Base-by-base conservation (phyloP, 2,329 filamentous ascomycete species). In the Blastomyces gilchristii region DNA sequence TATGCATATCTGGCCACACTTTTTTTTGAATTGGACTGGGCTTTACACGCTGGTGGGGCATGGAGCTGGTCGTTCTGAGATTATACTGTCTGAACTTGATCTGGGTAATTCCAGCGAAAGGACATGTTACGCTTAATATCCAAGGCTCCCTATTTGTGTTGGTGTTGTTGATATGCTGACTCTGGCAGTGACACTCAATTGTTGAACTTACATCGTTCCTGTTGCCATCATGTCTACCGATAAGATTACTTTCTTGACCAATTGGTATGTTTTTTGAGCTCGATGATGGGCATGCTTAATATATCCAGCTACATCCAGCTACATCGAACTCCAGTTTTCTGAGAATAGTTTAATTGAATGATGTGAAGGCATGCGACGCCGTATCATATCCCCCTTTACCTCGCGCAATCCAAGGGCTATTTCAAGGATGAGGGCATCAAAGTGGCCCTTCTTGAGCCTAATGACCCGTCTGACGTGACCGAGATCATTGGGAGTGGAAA, bases 101-200 rank as follows among this genome's bases (percentile, higher is more conserved):
- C 86, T 88, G 86, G 85, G 86, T 87, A 89, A 89, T 89, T 82
- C 86, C 86, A 89, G 87, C 87, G 88, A 87, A 90, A 90, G 87
- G 85, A 90, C 84, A 87, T 90, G 87, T 87, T 87, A 87, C 84
- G 85, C 85, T 81, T 78, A 74, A 70, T 75, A 72, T 73, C 69
- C 71, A 67, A 75, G 74, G 74, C 34, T 71, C 71, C 64, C 63
- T 70, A 71, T 69, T 4, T 43, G 16, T 18, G 41, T 65, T 66
- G 68, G 64, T 65, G 63, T 65, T 65, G 63, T 67, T 67, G 68
- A 66, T 67, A 69, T 73, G 65, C 72, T 74, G 66, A 74, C 71
- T 65, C 25, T 58, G 50, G 52, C 39, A 57, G 50, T 50, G 41
- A 25, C 3, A 14, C 60, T 69, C 64, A 65, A 62, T 67, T 66